Evolutionary conservation across 1,284 basidiomycete genomes (phyloP).

Genomic region (Leccinum glutinopallens): DNA sequence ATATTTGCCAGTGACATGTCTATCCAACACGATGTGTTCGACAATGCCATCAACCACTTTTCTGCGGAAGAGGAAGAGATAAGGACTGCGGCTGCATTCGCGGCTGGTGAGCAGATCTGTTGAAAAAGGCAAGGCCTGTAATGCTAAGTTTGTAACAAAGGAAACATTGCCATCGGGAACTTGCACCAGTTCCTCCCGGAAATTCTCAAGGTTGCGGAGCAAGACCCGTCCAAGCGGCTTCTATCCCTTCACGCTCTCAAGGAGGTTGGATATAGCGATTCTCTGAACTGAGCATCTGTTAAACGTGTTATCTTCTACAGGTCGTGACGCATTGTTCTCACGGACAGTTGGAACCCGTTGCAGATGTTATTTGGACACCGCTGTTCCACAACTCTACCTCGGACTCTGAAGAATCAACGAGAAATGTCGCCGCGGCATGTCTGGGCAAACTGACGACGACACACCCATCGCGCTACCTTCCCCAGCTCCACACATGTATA

Average conservation of each 20-base stretch:
- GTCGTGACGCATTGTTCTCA: constrained; percentile 90
- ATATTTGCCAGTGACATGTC: constrained; percentile 72
- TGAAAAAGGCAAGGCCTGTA: background rate
- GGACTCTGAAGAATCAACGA: constrained; percentile 85
- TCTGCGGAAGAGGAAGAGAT: constrained; percentile 79
- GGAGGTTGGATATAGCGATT: constrained; percentile 57
- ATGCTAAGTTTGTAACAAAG: constrained; percentile 39
- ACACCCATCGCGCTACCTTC: constrained; percentile 86
- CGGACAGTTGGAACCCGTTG: constrained; percentile 80
- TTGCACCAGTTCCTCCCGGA: constrained; percentile 82
- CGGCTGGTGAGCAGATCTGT: constrained; percentile 61
- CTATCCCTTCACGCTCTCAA: constrained; percentile 91
- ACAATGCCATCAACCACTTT: constrained; percentile 74
- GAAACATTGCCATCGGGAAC: constrained; percentile 94
- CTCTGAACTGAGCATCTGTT: background rate
- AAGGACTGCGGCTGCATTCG: constrained; percentile 87
- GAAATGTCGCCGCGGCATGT: constrained; percentile 96
- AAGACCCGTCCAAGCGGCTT: constrained; percentile 76
- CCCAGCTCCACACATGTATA: constrained; percentile 88
- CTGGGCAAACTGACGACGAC: constrained; percentile 93
- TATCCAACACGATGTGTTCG: constrained; percentile 74
- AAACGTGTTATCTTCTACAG: constrained; percentile 38
- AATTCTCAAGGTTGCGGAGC: constrained; percentile 82
- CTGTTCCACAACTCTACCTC: constrained; percentile 81
- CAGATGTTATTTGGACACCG: constrained; percentile 88